phyloP scores from a whole-genome alignment of 768 basidiomycete genomes.

The Tylopilus subfusipes region DNA sequence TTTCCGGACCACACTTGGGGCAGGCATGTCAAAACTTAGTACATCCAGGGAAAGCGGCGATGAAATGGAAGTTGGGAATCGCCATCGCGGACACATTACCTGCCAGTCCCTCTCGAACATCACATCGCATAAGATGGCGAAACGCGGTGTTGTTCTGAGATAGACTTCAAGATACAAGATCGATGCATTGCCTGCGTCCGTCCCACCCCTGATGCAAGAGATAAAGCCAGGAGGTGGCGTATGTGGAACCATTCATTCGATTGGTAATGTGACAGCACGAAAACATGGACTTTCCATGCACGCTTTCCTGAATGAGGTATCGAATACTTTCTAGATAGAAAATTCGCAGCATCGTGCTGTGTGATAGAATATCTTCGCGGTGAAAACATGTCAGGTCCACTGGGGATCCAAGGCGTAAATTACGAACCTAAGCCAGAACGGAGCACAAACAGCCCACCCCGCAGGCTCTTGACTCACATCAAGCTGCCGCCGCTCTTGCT shows the following conservation, averaged over 20 bases:
- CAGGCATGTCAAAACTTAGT: conserved; percentile 1
- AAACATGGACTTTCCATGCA: neutral
- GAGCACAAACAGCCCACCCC: neutral
- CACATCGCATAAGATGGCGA: conserved; percentile 1
- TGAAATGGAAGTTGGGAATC: conserved; percentile 18
- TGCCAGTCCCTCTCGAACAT: conserved; percentile 7
- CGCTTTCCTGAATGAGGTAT: conserved; percentile 9
- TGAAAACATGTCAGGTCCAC: conserved; percentile 5
- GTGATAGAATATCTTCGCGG: conserved; percentile 7
- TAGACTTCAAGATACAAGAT: neutral
- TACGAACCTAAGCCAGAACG: conserved; percentile 22
- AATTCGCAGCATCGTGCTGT: conserved; percentile 6
- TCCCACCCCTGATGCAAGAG: neutral
- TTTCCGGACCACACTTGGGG: conserved; percentile 18
- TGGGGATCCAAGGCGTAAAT: neutral
- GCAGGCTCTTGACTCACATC: conserved; percentile 7
- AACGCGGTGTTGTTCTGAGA: neutral
- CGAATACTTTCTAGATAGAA: conserved; percentile 19
- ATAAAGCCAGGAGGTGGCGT: neutral
- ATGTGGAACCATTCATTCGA: neutral
- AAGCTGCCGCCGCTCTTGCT: conserved; percentile 18
- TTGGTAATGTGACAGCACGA: conserved; percentile 1
- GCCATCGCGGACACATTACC: conserved; percentile 3
- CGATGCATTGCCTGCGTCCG: neutral
- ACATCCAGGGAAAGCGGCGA: conserved; percentile 1